These are phyloP conservation scores for Afroboletus lepidellus DNA, from an alignment of 1,284 basidiomycete species.

Conservation along the genomic window DNA sequence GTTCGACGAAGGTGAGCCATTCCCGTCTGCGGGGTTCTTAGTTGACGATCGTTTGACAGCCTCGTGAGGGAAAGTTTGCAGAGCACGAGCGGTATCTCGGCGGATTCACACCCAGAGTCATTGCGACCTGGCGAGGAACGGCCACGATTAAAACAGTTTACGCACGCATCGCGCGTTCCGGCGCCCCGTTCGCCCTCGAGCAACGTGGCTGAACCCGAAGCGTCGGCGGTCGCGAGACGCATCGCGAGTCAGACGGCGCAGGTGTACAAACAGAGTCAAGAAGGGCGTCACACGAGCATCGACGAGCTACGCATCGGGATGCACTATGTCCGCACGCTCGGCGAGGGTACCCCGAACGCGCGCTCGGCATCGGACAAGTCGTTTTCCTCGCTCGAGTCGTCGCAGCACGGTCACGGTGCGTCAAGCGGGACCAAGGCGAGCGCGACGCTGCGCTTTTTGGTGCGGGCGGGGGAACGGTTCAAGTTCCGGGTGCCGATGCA, in stretches of 20 bases:
- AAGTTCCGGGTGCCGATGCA: conserved; percentile 52
- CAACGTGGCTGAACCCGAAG: conserved; percentile 28
- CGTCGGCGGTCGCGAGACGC: conserved; percentile 37
- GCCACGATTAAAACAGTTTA: conserved; percentile 73
- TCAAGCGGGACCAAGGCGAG: conserved; percentile 31
- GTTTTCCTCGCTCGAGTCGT: conserved; percentile 61
- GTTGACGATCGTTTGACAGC: conserved; percentile 12
- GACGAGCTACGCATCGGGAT: conserved; percentile 66
- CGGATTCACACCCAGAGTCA: conserved; percentile 33
- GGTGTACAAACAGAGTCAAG: conserved; percentile 41
- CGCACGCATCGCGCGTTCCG: conserved; percentile 65
- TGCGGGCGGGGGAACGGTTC: conserved; percentile 60
- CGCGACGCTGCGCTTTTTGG: conserved; percentile 40
- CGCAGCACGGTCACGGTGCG: conserved; percentile 38
- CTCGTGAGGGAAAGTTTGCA: conserved; percentile 33
- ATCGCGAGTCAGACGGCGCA: conserved; percentile 67
- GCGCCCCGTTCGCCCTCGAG: conserved; percentile 45
- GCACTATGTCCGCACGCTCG: conserved; percentile 67
- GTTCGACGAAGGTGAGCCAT: conserved; percentile 27
- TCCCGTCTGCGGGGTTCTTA: neutral
- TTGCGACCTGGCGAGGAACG: conserved; percentile 35
- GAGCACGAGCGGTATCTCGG: conserved; percentile 38
- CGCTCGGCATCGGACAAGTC: conserved; percentile 46
- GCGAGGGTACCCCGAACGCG: conserved; percentile 49
- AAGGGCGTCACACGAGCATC: conserved; percentile 38